Conservation (phyloP, 495 filamentous ascomycete species). For the Margaritispora aquatica region DNA sequence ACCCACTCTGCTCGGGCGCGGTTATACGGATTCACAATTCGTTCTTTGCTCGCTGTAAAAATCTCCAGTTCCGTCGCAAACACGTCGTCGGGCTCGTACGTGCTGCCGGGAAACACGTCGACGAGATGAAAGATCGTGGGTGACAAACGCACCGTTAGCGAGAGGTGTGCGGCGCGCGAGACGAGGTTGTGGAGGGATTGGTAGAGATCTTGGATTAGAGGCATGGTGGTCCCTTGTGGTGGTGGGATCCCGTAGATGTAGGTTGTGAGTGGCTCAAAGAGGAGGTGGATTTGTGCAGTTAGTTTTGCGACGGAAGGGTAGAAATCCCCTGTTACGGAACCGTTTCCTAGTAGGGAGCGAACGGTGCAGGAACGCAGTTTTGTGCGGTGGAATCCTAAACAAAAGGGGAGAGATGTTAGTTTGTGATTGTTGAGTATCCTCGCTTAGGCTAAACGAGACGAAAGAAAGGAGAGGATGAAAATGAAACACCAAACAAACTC, state of each 20-base stretch:
- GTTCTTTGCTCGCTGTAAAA: slow-evolving; percentile 27
- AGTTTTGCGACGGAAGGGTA: slow-evolving; percentile 34
- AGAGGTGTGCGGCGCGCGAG: slow-evolving; percentile 36
- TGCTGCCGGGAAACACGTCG: slow-evolving; percentile 31
- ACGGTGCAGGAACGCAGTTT: slow-evolving; percentile 26
- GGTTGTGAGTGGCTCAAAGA: slow-evolving; percentile 36
- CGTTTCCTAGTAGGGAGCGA: slow-evolving; percentile 22
- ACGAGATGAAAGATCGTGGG: slow-evolving; percentile 38
- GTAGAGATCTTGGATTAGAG: slow-evolving; percentile 23
- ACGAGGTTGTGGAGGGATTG: slow-evolving; percentile 41
- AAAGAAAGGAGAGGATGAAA: no score
- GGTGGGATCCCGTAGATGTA: slow-evolving; percentile 27
- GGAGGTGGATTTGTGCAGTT: slow-evolving; percentile 31
- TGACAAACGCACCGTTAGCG: slow-evolving; percentile 37
- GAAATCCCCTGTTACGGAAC: slow-evolving; percentile 33
- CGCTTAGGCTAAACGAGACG: no score
- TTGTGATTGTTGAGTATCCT: no score
- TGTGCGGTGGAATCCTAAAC: slow-evolving; percentile 37
- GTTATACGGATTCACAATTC: slow-evolving; percentile 2
- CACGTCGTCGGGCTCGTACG: slow-evolving; percentile 32
- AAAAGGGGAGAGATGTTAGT: no score
- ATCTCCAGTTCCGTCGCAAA: slow-evolving; percentile 26
- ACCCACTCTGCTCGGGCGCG: neutral
- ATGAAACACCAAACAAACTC: no score
- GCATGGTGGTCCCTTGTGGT: slow-evolving; percentile 6